Percentiles rank a stretch among this genome's conserved stretches.
Conservation (phyloP, 306 rosid genomes). For the Vigna hirtella region DNA sequence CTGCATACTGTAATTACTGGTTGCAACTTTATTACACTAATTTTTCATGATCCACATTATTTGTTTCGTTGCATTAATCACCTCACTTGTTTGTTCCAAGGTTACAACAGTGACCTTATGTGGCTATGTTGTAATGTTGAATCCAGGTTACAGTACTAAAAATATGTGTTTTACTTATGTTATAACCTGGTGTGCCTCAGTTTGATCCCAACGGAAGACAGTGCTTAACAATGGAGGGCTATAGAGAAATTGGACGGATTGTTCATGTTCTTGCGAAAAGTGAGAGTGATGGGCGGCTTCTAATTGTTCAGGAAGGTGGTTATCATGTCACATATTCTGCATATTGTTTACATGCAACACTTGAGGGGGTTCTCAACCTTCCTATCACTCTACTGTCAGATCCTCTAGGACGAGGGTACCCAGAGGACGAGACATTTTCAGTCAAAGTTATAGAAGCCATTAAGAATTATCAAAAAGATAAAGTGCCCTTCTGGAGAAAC, state of each 20-base stretch:
- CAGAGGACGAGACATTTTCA: conserved; percentile 73
- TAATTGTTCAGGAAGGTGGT: conserved; percentile 95
- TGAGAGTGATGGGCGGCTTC: conserved; percentile 62
- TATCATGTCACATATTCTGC: conserved; percentile 91
- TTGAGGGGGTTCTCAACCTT: conserved; percentile 86
- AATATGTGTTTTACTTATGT: neutral
- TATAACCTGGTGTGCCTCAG: conserved; percentile 50
- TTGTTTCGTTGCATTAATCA: conserved; percentile 16
- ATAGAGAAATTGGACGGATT: conserved; percentile 65
- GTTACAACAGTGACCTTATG: neutral
- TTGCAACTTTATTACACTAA: neutral
- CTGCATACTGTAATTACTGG: neutral
- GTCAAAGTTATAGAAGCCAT: conserved; percentile 65
- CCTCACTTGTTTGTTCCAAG: neutral
- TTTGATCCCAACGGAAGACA: conserved; percentile 97
- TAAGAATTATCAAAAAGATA: conserved; percentile 57
- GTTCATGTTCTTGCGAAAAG: conserved; percentile 51
- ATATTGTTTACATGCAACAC: conserved; percentile 89
- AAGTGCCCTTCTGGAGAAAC: conserved; percentile 53
- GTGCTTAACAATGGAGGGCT: conserved; percentile 93
- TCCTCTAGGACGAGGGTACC: conserved; percentile 70
- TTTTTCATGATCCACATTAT: neutral
- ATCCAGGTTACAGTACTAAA: neutral
- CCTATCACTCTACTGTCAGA: conserved; percentile 64
- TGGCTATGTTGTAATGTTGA: neutral